Evolutionary conservation across 2,329 filamentous ascomycete species (phyloP).

Genomic region (Corynespora cassiicola): DNA sequence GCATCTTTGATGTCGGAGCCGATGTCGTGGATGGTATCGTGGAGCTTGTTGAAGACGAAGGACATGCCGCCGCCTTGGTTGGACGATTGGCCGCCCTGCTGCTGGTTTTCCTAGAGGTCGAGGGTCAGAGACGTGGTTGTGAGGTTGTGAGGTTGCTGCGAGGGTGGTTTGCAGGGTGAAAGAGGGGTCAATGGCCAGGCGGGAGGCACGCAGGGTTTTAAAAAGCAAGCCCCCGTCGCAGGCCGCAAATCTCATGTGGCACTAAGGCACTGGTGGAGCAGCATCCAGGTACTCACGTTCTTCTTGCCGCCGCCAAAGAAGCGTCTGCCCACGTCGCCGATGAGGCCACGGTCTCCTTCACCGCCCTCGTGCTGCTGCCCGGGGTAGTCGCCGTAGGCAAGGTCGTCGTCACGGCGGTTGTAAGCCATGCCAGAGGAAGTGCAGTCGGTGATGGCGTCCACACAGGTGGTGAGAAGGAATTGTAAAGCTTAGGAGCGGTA

Average conservation of each 20-base stretch:
- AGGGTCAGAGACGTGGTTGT: constrained; percentile 19
- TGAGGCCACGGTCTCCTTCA: constrained; percentile 57
- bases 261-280: too few species aligned
- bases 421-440: constrained; percentile 34
- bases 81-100: constrained; percentile 28
- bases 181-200: background rate
- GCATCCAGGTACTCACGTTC: constrained; percentile 35
- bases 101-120: too few species aligned
- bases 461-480: background rate
- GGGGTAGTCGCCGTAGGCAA: constrained; percentile 63
- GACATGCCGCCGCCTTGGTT: constrained; percentile 41
- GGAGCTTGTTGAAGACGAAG: constrained; percentile 62
- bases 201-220: too few species aligned
- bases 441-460: constrained; percentile 5
- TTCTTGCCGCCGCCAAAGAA: constrained; percentile 43
- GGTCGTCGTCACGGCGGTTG: constrained; percentile 53
- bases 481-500: background rate
- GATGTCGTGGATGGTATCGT: constrained; percentile 58
- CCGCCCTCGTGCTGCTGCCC: constrained; percentile 36
- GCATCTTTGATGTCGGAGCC: constrained; percentile 59
- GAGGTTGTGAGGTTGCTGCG: too few species aligned
- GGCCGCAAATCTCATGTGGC: too few species aligned
- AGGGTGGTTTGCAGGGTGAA: constrained; percentile 1
- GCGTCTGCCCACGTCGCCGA: constrained; percentile 60
- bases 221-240: too few species aligned